phyloP scores from a whole-genome alignment of 257 asterid species.

The Salvia hispanica region DNA sequence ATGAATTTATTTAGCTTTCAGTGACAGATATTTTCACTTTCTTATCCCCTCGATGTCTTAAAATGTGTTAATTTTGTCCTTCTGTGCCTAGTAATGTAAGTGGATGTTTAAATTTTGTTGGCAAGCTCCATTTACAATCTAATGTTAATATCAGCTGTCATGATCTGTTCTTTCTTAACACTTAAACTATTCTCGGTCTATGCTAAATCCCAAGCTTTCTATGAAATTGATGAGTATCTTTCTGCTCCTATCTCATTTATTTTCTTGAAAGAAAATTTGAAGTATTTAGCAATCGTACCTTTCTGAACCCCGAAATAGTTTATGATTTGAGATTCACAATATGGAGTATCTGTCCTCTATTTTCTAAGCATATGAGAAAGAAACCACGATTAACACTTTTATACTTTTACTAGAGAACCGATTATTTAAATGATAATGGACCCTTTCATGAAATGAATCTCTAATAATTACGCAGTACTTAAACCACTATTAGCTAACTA shows the following conservation, averaged over 20 bases:
- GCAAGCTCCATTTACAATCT: neutral
- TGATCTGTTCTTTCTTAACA: slow-evolving; percentile 1
- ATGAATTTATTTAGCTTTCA: slow-evolving; percentile 6
- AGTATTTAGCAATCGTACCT: neutral
- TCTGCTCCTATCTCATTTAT: neutral
- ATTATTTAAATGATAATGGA: neutral
- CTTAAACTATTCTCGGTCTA: neutral
- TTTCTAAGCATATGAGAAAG: neutral
- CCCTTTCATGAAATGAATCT: neutral
- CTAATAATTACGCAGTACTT: neutral
- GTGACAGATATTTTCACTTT: neutral
- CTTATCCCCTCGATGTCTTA: neutral
- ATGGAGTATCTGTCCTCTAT: neutral
- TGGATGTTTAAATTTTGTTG: neutral
- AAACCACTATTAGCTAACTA: slow-evolving; percentile 18
- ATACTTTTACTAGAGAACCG: slow-evolving; percentile 5
- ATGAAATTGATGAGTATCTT: neutral
- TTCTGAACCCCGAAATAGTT: neutral
- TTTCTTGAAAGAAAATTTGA: slow-evolving; percentile 1
- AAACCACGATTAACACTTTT: neutral
- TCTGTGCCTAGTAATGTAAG: neutral
- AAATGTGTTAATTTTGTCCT: slow-evolving; percentile 3
- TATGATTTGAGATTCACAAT: neutral
- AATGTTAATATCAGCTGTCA: slow-evolving; percentile 7
- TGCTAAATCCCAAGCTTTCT: slow-evolving; percentile 14